Percentiles rank a stretch among this genome's conserved stretches.
These are phyloP conservation scores for Bipolaris zeicola DNA, from an alignment of 2,329 filamentous ascomycete genomes.

Conservation along the genomic window DNA sequence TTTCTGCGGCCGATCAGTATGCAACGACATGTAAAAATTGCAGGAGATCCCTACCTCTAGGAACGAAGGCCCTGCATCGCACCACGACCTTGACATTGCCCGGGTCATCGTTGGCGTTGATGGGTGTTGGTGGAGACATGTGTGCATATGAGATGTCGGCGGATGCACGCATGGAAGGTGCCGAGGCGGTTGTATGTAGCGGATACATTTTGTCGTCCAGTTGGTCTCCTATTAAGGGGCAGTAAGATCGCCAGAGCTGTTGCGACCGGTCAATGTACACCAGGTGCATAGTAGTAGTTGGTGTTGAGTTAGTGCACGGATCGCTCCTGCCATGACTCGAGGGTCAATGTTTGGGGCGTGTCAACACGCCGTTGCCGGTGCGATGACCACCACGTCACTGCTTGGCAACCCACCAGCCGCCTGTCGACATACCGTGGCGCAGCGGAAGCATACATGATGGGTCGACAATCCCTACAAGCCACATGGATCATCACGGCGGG, in stretches of 20 bases:
- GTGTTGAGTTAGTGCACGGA: constrained; percentile 20
- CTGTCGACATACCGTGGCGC: constrained; percentile 25
- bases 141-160: constrained; percentile 39
- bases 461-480: not conserved
- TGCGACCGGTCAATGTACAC: constrained; percentile 38
- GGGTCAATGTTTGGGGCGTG: constrained; percentile 25
- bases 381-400: constrained; percentile 33
- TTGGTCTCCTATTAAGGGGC: constrained; percentile 29
- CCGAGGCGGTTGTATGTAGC: constrained; percentile 48
- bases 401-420: constrained; percentile 27
- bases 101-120: constrained; percentile 48
- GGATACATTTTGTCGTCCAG: constrained; percentile 41
- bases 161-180: constrained; percentile 52
- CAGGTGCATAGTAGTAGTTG: constrained; percentile 36
- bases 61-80: constrained; percentile 55
- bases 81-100: constrained; percentile 60
- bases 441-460: constrained; percentile 8
- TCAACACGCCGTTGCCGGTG: constrained; percentile 38
- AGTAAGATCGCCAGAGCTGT: constrained; percentile 30
- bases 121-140: constrained; percentile 39
- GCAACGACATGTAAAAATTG: not conserved
- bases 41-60: constrained; percentile 46
- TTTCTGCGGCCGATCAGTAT: constrained; percentile 63
- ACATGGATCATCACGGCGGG: not conserved
- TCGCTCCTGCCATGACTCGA: constrained; percentile 29